Evolutionary conservation across 148 eudicot genomes (phyloP).

Genomic region (Rhododendron henanense): DNA sequence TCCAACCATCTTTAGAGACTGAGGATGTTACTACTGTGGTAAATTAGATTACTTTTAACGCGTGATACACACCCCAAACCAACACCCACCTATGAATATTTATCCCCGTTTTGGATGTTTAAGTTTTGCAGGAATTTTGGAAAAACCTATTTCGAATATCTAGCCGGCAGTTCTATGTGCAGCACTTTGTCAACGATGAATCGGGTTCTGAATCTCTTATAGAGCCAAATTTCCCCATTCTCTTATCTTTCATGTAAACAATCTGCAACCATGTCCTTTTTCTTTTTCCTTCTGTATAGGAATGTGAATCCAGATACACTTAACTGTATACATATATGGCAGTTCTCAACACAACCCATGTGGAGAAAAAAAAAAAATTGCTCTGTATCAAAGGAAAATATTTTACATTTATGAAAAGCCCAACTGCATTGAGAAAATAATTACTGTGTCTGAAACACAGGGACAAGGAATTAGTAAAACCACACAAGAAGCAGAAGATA

Average conservation of each 20-base stretch:
- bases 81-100: background rate
- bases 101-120: background rate
- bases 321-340: background rate
- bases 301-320: background rate
- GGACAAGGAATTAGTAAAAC: too few relatives aligned
- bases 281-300: background rate
- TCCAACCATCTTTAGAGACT: slow-evolving; percentile 56
- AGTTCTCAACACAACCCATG: background rate
- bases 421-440: too few relatives aligned
- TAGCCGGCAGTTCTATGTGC: background rate
- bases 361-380: too few relatives aligned
- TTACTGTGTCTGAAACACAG: too few relatives aligned
- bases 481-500: too few relatives aligned
- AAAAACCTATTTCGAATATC: background rate
- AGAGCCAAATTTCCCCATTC: background rate
- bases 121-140: slow-evolving; percentile 7
- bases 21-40: slow-evolving; percentile 13
- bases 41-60: background rate
- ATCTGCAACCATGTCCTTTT: background rate
- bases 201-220: background rate
- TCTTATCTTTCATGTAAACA: background rate
- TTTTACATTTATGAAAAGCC: too few relatives aligned
- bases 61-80: background rate
- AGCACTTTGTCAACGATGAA: background rate
- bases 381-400: too few relatives aligned